Percentiles rank a stretch among this genome's conserved stretches.
Conservation (phyloP, 1,139 yeast genomes). For the Pichia inconspicua region DNA sequence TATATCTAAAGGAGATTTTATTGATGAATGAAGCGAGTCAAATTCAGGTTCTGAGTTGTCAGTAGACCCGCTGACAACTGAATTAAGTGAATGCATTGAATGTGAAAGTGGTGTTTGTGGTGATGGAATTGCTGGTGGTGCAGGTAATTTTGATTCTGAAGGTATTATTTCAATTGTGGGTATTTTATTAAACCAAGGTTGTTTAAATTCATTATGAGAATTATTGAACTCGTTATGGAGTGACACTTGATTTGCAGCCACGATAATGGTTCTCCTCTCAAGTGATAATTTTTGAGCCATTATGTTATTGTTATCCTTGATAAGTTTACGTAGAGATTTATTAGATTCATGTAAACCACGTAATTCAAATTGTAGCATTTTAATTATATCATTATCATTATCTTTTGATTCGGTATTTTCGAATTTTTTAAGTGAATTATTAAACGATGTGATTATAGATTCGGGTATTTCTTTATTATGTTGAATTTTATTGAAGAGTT, state of each 20-base stretch:
- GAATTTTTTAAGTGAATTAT: conserved; percentile 5
- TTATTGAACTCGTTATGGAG: conserved; percentile 15
- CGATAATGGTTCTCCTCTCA: conserved; percentile 23
- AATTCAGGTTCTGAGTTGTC: conserved; percentile 1
- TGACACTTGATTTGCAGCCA: conserved; percentile 11
- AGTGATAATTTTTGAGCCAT: conserved; percentile 16
- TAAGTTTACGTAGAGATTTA: conserved; percentile 15
- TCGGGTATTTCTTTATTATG: conserved; percentile 10
- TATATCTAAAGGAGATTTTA: neutral
- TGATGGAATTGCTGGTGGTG: neutral
- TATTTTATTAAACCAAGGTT: neutral
- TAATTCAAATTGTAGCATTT: conserved; percentile 23
- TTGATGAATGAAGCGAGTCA: neutral
- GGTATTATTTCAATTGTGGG: neutral
- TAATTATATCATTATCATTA: conserved; percentile 21
- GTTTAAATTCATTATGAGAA: neutral
- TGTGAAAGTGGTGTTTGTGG: too few species aligned
- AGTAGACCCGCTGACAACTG: neutral
- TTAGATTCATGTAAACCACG: conserved; percentile 17
- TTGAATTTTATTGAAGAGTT: conserved; percentile 4
- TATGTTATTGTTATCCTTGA: conserved; percentile 16
- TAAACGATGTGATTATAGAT: conserved; percentile 7
- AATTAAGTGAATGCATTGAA: too few species aligned
- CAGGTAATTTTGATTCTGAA: neutral
- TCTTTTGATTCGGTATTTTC: conserved; percentile 10